phyloP scores from a whole-genome alignment of 2,329 filamentous ascomycete species.

The Neodidymelliopsis sp. region DNA sequence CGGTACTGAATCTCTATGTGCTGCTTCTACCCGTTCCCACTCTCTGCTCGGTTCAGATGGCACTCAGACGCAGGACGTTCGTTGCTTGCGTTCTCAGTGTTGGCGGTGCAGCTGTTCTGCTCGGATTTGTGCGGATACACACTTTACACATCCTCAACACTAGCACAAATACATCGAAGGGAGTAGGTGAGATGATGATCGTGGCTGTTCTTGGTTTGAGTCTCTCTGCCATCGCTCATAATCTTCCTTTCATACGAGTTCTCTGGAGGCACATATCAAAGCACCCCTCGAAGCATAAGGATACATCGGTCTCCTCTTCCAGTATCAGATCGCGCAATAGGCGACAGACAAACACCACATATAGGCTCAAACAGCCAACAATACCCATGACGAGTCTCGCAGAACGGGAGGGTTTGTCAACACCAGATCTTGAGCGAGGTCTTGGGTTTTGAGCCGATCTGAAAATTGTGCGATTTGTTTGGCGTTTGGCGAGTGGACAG shows the following conservation, averaged over 20 bases:
- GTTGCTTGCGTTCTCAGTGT: slow-evolving; percentile 6
- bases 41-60: slow-evolving; percentile 5
- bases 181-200: slow-evolving; percentile 12
- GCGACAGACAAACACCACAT: background rate
- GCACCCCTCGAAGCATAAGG: background rate
- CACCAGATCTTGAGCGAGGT: too few species aligned
- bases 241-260: slow-evolving; percentile 3
- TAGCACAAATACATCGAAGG: background rate
- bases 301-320: background rate
- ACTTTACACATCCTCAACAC: background rate
- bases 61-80: background rate
- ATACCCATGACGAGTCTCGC: background rate
- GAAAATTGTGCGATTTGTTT: too few species aligned
- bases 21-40: background rate
- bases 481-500: too few species aligned
- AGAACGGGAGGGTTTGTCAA: too few species aligned
- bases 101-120: slow-evolving; percentile 5
- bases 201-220: slow-evolving; percentile 10
- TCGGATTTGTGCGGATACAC: slow-evolving; percentile 14
- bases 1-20: slow-evolving; percentile 2
- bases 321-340: background rate
- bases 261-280: slow-evolving; percentile 2
- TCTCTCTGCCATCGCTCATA: slow-evolving; percentile 8
- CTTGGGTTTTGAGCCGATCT: too few species aligned
- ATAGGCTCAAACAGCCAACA: background rate